These are phyloP conservation scores for Exsudoporus floridanus DNA, from an alignment of 1,284 basidiomycete genomes.

Conservation along the genomic window DNA sequence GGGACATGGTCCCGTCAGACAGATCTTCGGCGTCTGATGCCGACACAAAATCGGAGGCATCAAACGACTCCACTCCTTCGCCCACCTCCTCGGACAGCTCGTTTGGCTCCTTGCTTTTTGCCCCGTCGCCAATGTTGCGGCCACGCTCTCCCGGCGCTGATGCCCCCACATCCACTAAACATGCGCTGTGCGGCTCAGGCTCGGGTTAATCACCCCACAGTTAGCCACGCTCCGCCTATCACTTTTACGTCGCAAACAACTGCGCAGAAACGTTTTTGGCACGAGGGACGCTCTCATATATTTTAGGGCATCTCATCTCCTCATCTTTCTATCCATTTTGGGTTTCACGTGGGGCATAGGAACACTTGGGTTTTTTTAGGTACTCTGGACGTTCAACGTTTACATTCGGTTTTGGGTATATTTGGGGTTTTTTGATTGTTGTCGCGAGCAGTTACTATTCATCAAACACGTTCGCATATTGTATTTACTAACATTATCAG, in stretches of 20 bases:
- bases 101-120: slow-evolving; percentile 5
- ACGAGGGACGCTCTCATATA: slow-evolving; percentile 21
- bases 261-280: slow-evolving; percentile 25
- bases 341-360: slow-evolving; percentile 23
- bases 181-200: slow-evolving; percentile 8
- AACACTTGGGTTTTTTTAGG: slow-evolving; percentile 9
- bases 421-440: slow-evolving; percentile 7
- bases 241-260: slow-evolving; percentile 27
- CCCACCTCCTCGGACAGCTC: slow-evolving; percentile 30
- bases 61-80: slow-evolving; percentile 17
- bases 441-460: slow-evolving; percentile 2
- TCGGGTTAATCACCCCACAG: slow-evolving; percentile 16
- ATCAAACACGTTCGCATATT: slow-evolving; percentile 19
- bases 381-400: slow-evolving; percentile 1
- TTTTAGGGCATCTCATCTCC: slow-evolving; percentile 2
- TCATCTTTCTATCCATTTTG: slow-evolving; percentile 17
- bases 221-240: slow-evolving; percentile 14
- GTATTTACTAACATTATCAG: slow-evolving; percentile 25
- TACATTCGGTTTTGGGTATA: slow-evolving; percentile 8
- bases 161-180: slow-evolving; percentile 13
- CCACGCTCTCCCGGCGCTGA: slow-evolving; percentile 24
- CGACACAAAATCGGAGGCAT: slow-evolving; percentile 18
- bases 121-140: slow-evolving; percentile 27
- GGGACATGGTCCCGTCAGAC: slow-evolving; percentile 54
- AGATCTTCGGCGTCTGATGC: slow-evolving; percentile 5